These are phyloP conservation scores for Ustilago loliicola DNA, from an alignment of 1,284 basidiomycete species.

Conservation along the genomic window DNA sequence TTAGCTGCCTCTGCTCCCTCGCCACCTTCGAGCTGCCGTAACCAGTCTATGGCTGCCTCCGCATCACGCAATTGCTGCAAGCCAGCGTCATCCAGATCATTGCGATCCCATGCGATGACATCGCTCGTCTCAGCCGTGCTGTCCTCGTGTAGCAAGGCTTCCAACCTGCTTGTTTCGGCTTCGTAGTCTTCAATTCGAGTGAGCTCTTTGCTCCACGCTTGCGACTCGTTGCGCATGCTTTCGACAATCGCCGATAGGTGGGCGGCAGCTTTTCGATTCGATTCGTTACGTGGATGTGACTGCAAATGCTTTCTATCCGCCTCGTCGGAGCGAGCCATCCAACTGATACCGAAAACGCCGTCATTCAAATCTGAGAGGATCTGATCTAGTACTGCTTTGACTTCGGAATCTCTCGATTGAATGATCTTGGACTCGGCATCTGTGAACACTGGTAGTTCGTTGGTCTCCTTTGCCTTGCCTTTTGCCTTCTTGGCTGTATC, in stretches of 20 bases:
- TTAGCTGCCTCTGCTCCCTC: slow-evolving; percentile 16
- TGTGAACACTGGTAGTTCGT: slow-evolving; percentile 36
- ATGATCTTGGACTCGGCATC: slow-evolving; percentile 53
- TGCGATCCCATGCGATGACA: slow-evolving; percentile 39
- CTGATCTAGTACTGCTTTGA: slow-evolving; percentile 53
- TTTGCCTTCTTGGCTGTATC: slow-evolving; percentile 42
- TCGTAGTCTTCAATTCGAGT: slow-evolving; percentile 49
- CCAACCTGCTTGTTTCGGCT: slow-evolving; percentile 42
- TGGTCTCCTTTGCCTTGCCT: slow-evolving; percentile 29
- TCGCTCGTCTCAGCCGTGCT: slow-evolving; percentile 36
- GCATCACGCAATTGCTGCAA: slow-evolving; percentile 48
- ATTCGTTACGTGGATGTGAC: slow-evolving; percentile 61
- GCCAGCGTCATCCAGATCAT: slow-evolving; percentile 43
- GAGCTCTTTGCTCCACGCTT: slow-evolving; percentile 54
- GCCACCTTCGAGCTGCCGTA: slow-evolving; percentile 22
- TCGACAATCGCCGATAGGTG: slow-evolving; percentile 51
- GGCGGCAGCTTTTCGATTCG: slow-evolving; percentile 54
- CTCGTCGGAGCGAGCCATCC: slow-evolving; percentile 48
- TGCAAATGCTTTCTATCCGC: slow-evolving; percentile 26
- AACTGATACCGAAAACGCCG: slow-evolving; percentile 61
- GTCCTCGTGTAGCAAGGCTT: slow-evolving; percentile 33
- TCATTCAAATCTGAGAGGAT: slow-evolving; percentile 58
- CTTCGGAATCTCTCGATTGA: slow-evolving; percentile 24
- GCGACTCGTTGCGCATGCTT: slow-evolving; percentile 50
- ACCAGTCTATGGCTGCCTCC: slow-evolving; percentile 40